These are phyloP conservation scores for Fistulinella prunicolor DNA, from an alignment of 768 basidiomycete species.

Conservation along the genomic window DNA sequence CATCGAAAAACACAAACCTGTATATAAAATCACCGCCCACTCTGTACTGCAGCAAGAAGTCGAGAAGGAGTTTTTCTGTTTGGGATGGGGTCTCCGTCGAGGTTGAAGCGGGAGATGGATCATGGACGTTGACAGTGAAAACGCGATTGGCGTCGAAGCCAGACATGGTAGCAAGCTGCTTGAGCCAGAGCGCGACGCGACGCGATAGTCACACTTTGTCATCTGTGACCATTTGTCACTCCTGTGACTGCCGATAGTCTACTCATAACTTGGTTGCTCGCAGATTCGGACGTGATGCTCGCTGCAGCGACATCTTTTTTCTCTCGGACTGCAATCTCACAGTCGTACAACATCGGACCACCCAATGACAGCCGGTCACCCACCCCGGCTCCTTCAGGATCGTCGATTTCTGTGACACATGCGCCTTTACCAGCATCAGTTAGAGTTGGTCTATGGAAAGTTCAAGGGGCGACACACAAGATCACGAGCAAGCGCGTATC, in stretches of 20 bases:
- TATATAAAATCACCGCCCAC: constrained; percentile 77
- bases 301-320: constrained; percentile 85
- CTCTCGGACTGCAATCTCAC: constrained; percentile 73
- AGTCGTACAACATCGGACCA: constrained; percentile 68
- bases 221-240: no score
- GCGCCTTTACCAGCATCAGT: constrained; percentile 42
- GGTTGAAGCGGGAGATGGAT: constrained; percentile 46
- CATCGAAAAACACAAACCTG: constrained; percentile 45
- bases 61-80: constrained; percentile 70
- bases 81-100: constrained; percentile 75
- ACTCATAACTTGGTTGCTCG: neutral
- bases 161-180: no score
- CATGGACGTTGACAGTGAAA: constrained; percentile 78
- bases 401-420: constrained; percentile 35
- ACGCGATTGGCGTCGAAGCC: no score
- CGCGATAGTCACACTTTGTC: no score
- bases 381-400: constrained; percentile 34
- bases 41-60: constrained; percentile 87
- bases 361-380: constrained; percentile 36
- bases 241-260: no score
- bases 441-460: constrained; percentile 83
- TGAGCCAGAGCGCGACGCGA: no score
- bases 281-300: constrained; percentile 45
- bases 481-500: constrained; percentile 87
- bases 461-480: constrained; percentile 85